A percentile compares a stretch with the other conserved stretches of the same genome.
These are phyloP conservation scores for Candida boleticola DNA, from an alignment of 805 yeast genomes.

Conservation along the genomic window DNA sequence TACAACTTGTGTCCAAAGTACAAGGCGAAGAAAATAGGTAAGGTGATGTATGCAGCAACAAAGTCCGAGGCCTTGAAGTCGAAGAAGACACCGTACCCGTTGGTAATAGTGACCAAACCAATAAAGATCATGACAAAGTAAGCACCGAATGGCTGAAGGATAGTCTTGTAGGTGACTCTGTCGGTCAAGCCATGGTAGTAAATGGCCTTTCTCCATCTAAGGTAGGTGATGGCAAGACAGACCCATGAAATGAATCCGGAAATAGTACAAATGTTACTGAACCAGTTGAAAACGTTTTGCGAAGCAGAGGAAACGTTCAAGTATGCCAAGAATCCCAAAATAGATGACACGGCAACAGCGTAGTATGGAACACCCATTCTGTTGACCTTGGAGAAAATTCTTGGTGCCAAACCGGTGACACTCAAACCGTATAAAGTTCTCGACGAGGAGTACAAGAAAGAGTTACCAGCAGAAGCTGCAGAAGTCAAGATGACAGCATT, in stretches of 20 bases:
- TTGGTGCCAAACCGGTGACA: conserved; percentile 38
- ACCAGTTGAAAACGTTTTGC: conserved; percentile 58
- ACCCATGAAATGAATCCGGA: conserved; percentile 70
- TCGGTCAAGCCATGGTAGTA: conserved; percentile 49
- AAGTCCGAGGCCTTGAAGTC: conserved; percentile 56
- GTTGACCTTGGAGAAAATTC: conserved; percentile 32
- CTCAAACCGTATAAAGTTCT: conserved; percentile 43
- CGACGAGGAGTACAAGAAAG: conserved; percentile 41
- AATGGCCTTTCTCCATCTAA: conserved; percentile 67
- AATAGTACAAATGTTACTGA: conserved; percentile 61
- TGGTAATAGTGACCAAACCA: conserved; percentile 57
- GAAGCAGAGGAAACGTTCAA: conserved; percentile 55
- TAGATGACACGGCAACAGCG: conserved; percentile 30
- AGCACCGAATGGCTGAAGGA: conserved; percentile 56
- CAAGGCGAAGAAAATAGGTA: conserved; percentile 53
- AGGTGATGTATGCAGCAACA: conserved; percentile 69
- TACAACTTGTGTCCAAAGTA: conserved; percentile 59
- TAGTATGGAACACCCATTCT: conserved; percentile 43
- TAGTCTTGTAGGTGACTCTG: conserved; percentile 57
- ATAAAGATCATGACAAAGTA: conserved; percentile 52
- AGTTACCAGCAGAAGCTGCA: conserved; percentile 49
- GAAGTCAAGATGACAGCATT: conserved; percentile 62
- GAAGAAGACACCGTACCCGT: conserved; percentile 70
- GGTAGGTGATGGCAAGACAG: conserved; percentile 48
- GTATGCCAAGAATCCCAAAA: conserved; percentile 47